phyloP scores from a whole-genome alignment of 2,329 filamentous ascomycete species.

The Tothia fuscella region DNA sequence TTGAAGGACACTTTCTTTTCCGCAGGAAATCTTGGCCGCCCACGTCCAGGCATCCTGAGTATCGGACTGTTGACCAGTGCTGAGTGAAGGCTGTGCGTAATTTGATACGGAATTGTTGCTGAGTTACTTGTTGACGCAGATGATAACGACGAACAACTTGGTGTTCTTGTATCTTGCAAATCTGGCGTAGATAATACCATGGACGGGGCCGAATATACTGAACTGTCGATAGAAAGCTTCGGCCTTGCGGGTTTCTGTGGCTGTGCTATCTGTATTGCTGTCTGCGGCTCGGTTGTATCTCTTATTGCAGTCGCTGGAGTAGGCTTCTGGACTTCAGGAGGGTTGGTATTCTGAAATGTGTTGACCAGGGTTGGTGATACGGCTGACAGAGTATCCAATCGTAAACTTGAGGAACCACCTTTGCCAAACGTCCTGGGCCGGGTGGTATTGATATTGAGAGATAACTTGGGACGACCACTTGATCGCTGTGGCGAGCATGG shows the following conservation, averaged over 20 bases:
- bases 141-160: constrained; percentile 17
- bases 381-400: constrained; percentile 41
- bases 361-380: constrained; percentile 49
- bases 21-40: constrained; percentile 34
- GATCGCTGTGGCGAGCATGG: constrained; percentile 13
- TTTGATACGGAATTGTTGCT: constrained; percentile 33
- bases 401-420: constrained; percentile 35
- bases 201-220: constrained; percentile 12
- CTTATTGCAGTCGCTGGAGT: constrained; percentile 23
- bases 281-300: constrained; percentile 18
- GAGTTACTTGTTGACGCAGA: constrained; percentile 27
- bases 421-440: constrained; percentile 42
- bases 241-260: constrained; percentile 18
- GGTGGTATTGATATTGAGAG: constrained; percentile 43
- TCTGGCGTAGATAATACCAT: neutral
- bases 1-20: constrained; percentile 47
- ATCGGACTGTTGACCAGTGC: constrained; percentile 35
- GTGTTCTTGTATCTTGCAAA: constrained; percentile 18
- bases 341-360: constrained; percentile 46
- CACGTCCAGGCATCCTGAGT: constrained; percentile 14
- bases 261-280: constrained; percentile 8
- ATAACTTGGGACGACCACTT: constrained; percentile 42
- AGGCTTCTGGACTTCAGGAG: constrained; percentile 18
- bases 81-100: constrained; percentile 32
- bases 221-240: constrained; percentile 24